Conservation (phyloP, 2,329 filamentous ascomycete species). For the Bipolaris cookei region DNA sequence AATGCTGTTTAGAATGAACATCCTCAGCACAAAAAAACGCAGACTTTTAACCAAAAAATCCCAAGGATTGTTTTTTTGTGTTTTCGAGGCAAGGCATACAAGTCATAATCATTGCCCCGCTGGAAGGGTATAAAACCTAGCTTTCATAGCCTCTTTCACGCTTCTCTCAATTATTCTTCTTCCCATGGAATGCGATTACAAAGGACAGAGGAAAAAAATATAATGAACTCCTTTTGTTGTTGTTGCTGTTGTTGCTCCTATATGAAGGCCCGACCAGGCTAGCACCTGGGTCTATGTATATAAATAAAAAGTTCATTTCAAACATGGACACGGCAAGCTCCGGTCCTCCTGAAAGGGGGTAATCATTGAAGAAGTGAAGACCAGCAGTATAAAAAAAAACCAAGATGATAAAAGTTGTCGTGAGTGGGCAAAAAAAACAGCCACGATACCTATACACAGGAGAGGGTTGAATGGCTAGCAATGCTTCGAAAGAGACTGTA, state of each 20-base stretch:
- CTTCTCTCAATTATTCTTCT: background rate
- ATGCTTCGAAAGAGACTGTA: background rate
- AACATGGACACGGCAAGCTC: conserved; percentile 42
- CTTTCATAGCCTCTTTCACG: background rate
- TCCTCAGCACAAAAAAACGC: too few species aligned
- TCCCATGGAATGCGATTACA: background rate
- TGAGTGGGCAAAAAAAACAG: too few species aligned
- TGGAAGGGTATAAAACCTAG: too few species aligned
- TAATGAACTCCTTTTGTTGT: background rate
- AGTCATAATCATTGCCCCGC: too few species aligned
- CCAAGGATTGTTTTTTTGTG: too few species aligned
- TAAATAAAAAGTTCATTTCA: conserved; percentile 17
- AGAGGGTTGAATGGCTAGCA: background rate
- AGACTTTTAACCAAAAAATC: too few species aligned
- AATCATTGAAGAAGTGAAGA: conserved; percentile 39
- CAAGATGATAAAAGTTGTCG: background rate
- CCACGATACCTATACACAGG: conserved; percentile 2
- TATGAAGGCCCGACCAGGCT: conserved; percentile 24
- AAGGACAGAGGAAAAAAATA: background rate
- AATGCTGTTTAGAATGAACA: too few species aligned
- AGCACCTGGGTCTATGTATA: conserved; percentile 31
- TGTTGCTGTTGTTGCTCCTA: background rate
- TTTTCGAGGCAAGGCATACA: too few species aligned
- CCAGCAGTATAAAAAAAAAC: conserved; percentile 9
- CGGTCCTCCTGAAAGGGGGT: conserved; percentile 43